These are phyloP conservation scores for Conringia planisiliqua DNA, from an alignment of 345 rosid species.

Conservation along the genomic window DNA sequence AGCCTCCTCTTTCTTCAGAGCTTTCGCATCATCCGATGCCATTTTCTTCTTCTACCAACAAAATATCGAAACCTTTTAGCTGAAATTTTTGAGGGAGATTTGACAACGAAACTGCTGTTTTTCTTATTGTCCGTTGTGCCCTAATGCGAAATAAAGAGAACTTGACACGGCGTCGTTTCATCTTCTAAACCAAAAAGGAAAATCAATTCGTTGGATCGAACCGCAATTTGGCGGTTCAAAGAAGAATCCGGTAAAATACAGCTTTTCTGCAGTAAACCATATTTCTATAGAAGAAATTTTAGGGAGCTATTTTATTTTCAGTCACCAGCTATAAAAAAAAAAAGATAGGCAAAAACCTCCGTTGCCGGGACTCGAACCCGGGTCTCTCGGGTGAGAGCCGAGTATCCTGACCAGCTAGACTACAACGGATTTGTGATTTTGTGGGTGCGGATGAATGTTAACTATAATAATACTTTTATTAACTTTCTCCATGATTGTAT, in stretches of 20 bases:
- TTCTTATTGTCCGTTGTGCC: slow-evolving; percentile 18
- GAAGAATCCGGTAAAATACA: background rate
- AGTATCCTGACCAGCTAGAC: slow-evolving; percentile 76
- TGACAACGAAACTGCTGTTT: slow-evolving; percentile 6
- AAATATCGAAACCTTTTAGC: background rate
- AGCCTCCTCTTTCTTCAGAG: slow-evolving; percentile 36
- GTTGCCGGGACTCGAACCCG: slow-evolving; percentile 32
- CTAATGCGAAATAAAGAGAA: slow-evolving; percentile 7
- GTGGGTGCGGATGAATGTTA: no score
- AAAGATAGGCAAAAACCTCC: background rate
- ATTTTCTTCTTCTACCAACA: slow-evolving; percentile 33
- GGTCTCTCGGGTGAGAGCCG: slow-evolving; percentile 76
- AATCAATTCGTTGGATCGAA: background rate
- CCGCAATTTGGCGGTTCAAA: background rate
- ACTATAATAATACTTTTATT: no score
- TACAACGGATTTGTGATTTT: slow-evolving; percentile 37
- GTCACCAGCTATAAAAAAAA: no score
- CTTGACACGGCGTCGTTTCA: slow-evolving; percentile 9
- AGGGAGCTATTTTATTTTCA: no score
- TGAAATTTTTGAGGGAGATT: background rate
- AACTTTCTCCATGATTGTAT: no score
- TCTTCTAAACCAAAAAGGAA: background rate
- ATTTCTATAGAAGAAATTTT: background rate
- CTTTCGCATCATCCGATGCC: slow-evolving; percentile 58
- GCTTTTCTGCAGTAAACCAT: background rate